phyloP scores from a whole-genome alignment of 306 rosid genomes.

The Crotalaria pallida region DNA sequence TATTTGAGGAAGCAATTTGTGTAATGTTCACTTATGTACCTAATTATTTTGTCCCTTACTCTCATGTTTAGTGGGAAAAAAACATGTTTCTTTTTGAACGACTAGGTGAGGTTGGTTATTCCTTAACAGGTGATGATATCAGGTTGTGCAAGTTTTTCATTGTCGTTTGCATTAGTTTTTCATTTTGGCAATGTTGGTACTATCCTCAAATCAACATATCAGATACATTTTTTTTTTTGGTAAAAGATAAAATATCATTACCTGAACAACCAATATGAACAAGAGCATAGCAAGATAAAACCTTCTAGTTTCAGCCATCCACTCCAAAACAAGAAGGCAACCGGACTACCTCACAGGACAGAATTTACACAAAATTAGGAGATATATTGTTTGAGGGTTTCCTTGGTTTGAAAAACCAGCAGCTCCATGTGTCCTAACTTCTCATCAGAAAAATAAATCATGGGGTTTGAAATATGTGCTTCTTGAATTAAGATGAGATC shows the following conservation, averaged over 20 bases:
- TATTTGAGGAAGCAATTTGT: slow-evolving; percentile 12
- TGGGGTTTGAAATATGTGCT: not conserved
- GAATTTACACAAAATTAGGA: no score
- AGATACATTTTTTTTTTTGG: not conserved
- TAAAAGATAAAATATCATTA: no score
- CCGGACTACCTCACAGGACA: no score
- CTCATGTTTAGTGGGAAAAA: no score
- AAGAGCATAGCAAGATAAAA: no score
- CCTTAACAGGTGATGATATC: not conserved
- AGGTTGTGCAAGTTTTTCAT: not conserved
- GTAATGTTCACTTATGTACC: slow-evolving; percentile 12
- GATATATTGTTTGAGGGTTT: not conserved
- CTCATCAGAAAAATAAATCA: not conserved
- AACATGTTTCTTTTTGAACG: no score
- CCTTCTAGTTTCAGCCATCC: no score
- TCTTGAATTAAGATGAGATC: not conserved
- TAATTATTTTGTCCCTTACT: no score
- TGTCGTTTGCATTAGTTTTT: not conserved
- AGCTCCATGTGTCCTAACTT: not conserved
- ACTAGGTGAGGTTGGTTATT: not conserved
- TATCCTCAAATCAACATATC: not conserved
- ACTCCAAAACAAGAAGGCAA: no score
- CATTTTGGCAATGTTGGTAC: not conserved
- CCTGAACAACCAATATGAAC: no score
- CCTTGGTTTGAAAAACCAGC: slow-evolving; percentile 9